Evolutionary conservation across 2,329 filamentous ascomycete species (phyloP), one percentile per base, ranked within the genome.

Genomic region (Colletotrichum horii): DNA sequence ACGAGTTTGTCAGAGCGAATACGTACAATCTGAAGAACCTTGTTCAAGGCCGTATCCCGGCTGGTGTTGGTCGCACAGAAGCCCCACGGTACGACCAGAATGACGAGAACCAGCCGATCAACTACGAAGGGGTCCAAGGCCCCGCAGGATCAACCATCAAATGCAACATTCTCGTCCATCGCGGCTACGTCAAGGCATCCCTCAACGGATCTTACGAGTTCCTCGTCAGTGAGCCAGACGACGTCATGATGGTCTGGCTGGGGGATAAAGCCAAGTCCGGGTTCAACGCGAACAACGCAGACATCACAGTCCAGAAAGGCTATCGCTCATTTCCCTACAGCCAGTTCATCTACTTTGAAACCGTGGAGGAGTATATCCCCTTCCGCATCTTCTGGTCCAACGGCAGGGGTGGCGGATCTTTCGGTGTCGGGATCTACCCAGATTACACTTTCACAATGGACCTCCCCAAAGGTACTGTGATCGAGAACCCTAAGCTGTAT

Each of bases 351-450:
- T 71, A 62, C 56, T 22, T 75, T 22, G 15, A 28, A 9, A 32
- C 58, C 1, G 69, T 71, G 38, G 28, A 36, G 34, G 19, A 52
- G 14, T 52, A 52, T 56, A 61, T 75, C 30, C 68, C 73, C 24
- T 52, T 71, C 16, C 68, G 73, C 4, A 28, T 75, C n/a, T 62
- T 61, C 36, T 75, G 68, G 68, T 43, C 65, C 38, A 72, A 71
- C n/a, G 60, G 56, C 8, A 52, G 52, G 16, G 68, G 73, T 7
- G 32, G 26, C 28, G 69, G 73, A 11, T 19, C 38, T 22, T 48
- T 75, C n/a, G 19, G 36, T 9, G 6, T 32, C 4, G 14, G 12
- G 24, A n/a, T 67, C 4, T 36, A 24, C 9, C 48, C 48, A 7
- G 43, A 68, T 32, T 24, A 38, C 15, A 24, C n/a, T 19, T 16